Conservation (phyloP, 306 rosid species). For the Gastrolobium villosum region DNA sequence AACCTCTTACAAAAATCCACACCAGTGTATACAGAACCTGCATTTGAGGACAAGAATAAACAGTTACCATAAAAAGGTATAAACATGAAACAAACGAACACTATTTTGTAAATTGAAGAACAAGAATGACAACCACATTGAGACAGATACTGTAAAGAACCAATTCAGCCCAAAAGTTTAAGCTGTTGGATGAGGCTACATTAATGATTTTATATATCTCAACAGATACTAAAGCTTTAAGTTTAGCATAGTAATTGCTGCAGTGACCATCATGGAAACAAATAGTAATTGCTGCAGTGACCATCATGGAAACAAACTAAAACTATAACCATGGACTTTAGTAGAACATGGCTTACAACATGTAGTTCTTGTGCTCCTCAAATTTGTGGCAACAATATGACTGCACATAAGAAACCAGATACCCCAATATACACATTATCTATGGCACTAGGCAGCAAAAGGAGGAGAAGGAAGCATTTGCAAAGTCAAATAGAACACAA, state of each 20-base stretch:
- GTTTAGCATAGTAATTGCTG: neutral
- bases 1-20: constrained; percentile 98
- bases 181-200: too few species aligned
- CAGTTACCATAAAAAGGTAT: constrained; percentile 6
- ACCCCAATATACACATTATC: neutral
- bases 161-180: too few species aligned
- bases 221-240: neutral
- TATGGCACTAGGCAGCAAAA: neutral
- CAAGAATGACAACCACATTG: constrained; percentile 20
- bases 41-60: constrained; percentile 43
- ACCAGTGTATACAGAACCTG: constrained; percentile 97
- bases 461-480: constrained; percentile 16
- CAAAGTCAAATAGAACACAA: constrained; percentile 1
- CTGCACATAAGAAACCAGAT: constrained; percentile 22
- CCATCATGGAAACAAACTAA: constrained; percentile 13
- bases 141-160: neutral
- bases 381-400: neutral
- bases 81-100: constrained; percentile 18
- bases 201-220: too few species aligned
- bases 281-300: neutral
- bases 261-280: neutral
- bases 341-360: neutral
- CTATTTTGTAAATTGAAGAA: neutral
- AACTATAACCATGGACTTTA: constrained; percentile 9
- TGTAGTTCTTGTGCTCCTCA: neutral